Base-by-base conservation (phyloP, 306 rosid genomes). In the Medicago arabica region DNA sequence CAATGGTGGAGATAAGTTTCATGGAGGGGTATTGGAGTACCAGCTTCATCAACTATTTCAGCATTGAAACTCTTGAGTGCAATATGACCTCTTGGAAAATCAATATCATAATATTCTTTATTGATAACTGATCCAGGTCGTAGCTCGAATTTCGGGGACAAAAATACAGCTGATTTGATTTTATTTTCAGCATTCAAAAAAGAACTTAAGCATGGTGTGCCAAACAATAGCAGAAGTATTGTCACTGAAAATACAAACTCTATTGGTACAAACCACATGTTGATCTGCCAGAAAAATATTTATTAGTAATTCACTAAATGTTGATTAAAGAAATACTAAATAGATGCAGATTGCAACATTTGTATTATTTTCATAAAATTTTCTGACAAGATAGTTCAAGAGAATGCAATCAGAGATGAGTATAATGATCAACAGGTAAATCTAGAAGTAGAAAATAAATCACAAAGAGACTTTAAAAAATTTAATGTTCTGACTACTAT, bases 1-100 rank as follows among this genome's bases (percentile, higher is more conserved):
- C 96, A 91, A 12, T 91, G 96, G 10, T 91, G 96, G 41, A 91
- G 84, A 73, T 88, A 91, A 69, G 96, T 85, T 75, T 91, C 89
- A 0, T 85, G 83, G 47, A 91, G 90, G 31, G 93, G 86, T 25
- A 88, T 16, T 17, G 87, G 67, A 4, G 79, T 13, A 49, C 93
- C 91, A 18, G 68, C 51, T 72, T 87, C 91, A 67, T 92, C 93
- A 70, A 92, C 65, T 10, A 88, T 92, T 69, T 92, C 97, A 17
- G 82, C 93, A 38, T 80, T 70, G 65, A 92, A 86, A 59, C 87
- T 61, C 84, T 88, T 90, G 0, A 92, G 15, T 2, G 83, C 92
- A 41, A 93, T 55, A 74, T 93, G 96, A 81, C 93, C 94, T 72
- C 40, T 88, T 38, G 98, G 96, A 54, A 90, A 92, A 53, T 82